A percentile compares a stretch with the other conserved stretches of the same genome.
Evolutionary conservation across 768 basidiomycete species (phyloP).

Genomic region (Naematelia aurantialba): DNA sequence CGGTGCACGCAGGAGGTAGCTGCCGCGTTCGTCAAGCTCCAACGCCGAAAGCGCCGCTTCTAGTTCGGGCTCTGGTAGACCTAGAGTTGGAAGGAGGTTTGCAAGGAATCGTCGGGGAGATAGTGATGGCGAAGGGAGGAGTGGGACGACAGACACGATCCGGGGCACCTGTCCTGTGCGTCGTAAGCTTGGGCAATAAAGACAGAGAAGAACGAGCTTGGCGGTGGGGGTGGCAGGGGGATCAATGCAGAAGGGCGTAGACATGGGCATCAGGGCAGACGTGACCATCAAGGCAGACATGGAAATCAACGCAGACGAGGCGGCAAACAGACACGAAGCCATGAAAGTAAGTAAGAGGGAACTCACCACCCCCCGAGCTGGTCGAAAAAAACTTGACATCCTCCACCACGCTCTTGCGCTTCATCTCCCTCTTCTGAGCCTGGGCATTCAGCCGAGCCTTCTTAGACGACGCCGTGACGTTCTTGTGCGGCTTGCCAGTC

Average conservation of each 20-base stretch:
- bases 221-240: slow-evolving; percentile 58
- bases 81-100: slow-evolving; percentile 62
- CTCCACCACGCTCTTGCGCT: slow-evolving; percentile 79
- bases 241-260: slow-evolving; percentile 58
- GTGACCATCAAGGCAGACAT: no score
- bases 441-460: slow-evolving; percentile 44
- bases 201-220: no score
- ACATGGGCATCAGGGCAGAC: no score
- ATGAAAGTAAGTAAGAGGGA: no score
- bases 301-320: no score
- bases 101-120: slow-evolving; percentile 56
- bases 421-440: slow-evolving; percentile 65
- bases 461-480: slow-evolving; percentile 47
- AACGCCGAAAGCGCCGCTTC: slow-evolving; percentile 16
- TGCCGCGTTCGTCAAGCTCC: slow-evolving; percentile 1
- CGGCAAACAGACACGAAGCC: no score
- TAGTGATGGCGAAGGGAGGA: slow-evolving; percentile 62
- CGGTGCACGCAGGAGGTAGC: slow-evolving; percentile 60
- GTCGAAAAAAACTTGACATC: slow-evolving; percentile 62
- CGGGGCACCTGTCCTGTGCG: slow-evolving; percentile 61
- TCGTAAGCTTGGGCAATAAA: no score
- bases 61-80: slow-evolving; percentile 55
- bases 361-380: slow-evolving; percentile 36
- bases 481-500: slow-evolving; percentile 51
- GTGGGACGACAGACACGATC: slow-evolving; percentile 80